These are phyloP conservation scores for Bipolaris cookei DNA, from an alignment of 2,329 filamentous ascomycete species.

Conservation along the genomic window DNA sequence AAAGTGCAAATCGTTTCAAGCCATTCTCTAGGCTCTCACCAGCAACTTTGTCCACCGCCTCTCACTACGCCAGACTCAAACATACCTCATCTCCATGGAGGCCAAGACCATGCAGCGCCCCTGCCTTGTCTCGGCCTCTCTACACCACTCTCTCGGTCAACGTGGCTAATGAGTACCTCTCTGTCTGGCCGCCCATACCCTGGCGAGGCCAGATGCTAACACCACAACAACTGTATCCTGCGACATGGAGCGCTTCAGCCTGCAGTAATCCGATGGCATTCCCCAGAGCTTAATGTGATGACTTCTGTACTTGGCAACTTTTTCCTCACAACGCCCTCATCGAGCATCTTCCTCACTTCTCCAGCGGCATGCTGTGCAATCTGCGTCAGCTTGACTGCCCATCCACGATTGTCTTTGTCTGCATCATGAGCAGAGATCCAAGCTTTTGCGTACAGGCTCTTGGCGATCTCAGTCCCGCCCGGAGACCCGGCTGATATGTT, in stretches of 20 bases:
- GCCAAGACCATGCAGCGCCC: not conserved
- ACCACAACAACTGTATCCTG: not conserved
- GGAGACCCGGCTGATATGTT: slow-evolving; percentile 64
- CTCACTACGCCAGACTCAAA: not conserved
- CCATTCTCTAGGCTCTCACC: not conserved
- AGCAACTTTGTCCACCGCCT: not conserved
- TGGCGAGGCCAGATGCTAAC: not conserved
- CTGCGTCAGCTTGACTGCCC: slow-evolving; percentile 59
- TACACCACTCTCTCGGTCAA: not conserved
- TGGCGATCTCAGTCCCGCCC: slow-evolving; percentile 63
- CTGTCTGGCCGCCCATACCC: not conserved
- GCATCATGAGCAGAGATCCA: slow-evolving; percentile 70
- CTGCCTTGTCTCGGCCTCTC: not conserved
- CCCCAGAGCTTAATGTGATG: slow-evolving; percentile 28
- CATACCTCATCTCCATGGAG: not conserved
- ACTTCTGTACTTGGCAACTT: slow-evolving; percentile 24
- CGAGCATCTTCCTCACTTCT: slow-evolving; percentile 40
- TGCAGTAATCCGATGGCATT: slow-evolving; percentile 29
- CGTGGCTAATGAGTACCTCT: not conserved
- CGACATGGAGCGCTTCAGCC: slow-evolving; percentile 8
- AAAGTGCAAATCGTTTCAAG: not conserved
- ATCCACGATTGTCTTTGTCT: slow-evolving; percentile 62
- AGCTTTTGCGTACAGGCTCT: slow-evolving; percentile 58
- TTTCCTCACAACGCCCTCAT: slow-evolving; percentile 21
- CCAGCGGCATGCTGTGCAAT: slow-evolving; percentile 48